phyloP scores from a whole-genome alignment of 495 filamentous ascomycete species.

The Antarctomyces pellizariae region DNA sequence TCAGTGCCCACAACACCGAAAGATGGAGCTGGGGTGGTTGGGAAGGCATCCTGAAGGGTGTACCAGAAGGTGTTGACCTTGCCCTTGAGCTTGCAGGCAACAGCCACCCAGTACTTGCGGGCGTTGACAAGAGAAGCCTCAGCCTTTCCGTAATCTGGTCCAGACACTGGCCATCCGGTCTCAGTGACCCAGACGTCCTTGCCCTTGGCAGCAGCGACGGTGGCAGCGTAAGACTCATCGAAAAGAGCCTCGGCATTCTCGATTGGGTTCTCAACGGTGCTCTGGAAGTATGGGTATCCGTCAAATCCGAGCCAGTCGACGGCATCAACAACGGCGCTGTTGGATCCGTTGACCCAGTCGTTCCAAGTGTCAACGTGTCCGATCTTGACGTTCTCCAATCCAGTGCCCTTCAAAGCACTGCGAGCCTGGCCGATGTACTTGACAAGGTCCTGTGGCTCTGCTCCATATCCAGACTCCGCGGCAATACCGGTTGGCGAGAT shows the following conservation, averaged over 20 bases:
- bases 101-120: conserved; percentile 53
- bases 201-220: conserved; percentile 28
- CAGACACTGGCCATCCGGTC: conserved; percentile 67
- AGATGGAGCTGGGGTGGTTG: conserved; percentile 34
- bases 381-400: conserved; percentile 29
- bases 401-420: conserved; percentile 30
- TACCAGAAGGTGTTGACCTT: conserved; percentile 55
- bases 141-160: conserved; percentile 32
- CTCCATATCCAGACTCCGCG: conserved; percentile 27
- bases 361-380: conserved; percentile 93
- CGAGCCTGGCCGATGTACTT: conserved; percentile 43
- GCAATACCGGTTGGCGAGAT: conserved; percentile 30
- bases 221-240: conserved; percentile 32
- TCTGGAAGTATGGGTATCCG: conserved; percentile 54
- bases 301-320: conserved; percentile 63
- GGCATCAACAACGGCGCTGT: conserved; percentile 41
- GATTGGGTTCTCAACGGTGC: conserved; percentile 41
- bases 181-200: conserved; percentile 79
- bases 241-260: conserved; percentile 35
- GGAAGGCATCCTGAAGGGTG: conserved; percentile 41
- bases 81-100: conserved; percentile 49
- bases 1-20: conserved; percentile 34
- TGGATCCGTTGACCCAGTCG: conserved; percentile 52
- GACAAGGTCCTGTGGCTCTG: conserved; percentile 31
- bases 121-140: conserved; percentile 44